Evolutionary conservation across 345 rosid genomes (phyloP), one percentile per base, ranked within the genome.

Genomic region (Pelargonium nanum): DNA sequence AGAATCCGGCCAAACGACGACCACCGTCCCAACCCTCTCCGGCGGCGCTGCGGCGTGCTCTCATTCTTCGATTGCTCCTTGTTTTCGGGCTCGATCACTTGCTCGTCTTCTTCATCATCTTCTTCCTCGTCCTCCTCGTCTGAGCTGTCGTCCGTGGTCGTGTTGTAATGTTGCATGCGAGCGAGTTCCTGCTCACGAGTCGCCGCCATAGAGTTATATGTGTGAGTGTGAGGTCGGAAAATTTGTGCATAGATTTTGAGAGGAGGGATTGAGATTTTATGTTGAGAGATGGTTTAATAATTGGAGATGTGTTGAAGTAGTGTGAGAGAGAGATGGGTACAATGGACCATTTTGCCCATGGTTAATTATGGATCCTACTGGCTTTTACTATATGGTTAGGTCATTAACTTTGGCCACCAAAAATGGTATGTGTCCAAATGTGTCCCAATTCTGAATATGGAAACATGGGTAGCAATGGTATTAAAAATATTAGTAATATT

Each of bases 1-100:
- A 91, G 54, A 9, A 84, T 81, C 25, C 77, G 88, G 45, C 89
- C 91, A 55, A 80, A 26, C 3, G 67, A 66, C 85, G 87, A 81
- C 58, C 77, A 61, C 25, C 73, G 45, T 4, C 82, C 45, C 20
- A 57, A 53, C 8, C 19, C 19, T 44, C 75, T 23, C 20, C 57
- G 40, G 65, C 73, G 30, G 53, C 70, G 63, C 17, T 78, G 3
- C 48, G 48, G 15, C 66, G 52, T 80, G 72, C 56, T 30, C 66
- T 15, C 59, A 2, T 9, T 22, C 22, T 1, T 19, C 26, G n/a
- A 19, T 5, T 15, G 25, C 50, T 22, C 64, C 13, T 25, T 45
- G n/a, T n/a, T n/a, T n/a, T n/a, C n/a, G n/a, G n/a, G n/a, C 52
- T 44, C 59, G 3, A 25, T 26, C 3, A 56, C n/a, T 52, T n/a